Base-by-base conservation (phyloP, 352 stramenopile genomes). In the Chrysophaeum taylorii region DNA sequence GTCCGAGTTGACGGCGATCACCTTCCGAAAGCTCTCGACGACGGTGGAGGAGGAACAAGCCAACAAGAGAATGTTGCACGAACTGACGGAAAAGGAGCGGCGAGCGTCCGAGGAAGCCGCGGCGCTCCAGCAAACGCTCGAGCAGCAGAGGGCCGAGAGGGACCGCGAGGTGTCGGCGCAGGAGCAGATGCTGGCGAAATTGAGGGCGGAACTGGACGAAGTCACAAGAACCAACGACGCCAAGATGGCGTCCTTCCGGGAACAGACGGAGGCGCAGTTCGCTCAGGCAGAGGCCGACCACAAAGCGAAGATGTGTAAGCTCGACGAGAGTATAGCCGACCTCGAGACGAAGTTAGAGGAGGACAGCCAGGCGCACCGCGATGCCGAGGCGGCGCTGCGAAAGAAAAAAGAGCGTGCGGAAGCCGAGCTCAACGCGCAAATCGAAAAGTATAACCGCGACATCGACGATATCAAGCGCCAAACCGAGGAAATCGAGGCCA, bases 401-500 rank as follows among this genome's bases (percentile, higher is more conserved):
- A 66, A 66, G 35, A 42, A 45, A n/a, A 66, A 66, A 33, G 57
- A 66, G 27, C 31, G 57, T 33, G 31, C 45, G 5, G 57, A 66
- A 33, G 57, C 21, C 12, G 57, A 66, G 14, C 33, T 66, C 1
- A 5, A 31, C 7, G 57, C 57, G 31, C 5, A 48, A 36, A 9
- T 66, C 12, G 1, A 21, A 27, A 42, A 45, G 36, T 66, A 66
- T 25, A 36, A 66, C n/a, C 60, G n/a, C 14, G 42, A 74, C 33
- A 52, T 79, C 23, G 41, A 74, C 36, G 27, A 64, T 7, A 53
- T 82, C 15, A 16, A 79, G 5, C 4, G 37, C 9, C 27, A 66
- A 36, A 74, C 75, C 12, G 57, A 74, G n/a, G 50, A 62, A 33
- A 78, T 80, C 57, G 36, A 63, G 23, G 61, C 45, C 18, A 70